Evolutionary conservation across 805 yeast genomes (phyloP), one percentile per base, ranked within the genome.

Genomic region (Pichia membranifaciens): DNA sequence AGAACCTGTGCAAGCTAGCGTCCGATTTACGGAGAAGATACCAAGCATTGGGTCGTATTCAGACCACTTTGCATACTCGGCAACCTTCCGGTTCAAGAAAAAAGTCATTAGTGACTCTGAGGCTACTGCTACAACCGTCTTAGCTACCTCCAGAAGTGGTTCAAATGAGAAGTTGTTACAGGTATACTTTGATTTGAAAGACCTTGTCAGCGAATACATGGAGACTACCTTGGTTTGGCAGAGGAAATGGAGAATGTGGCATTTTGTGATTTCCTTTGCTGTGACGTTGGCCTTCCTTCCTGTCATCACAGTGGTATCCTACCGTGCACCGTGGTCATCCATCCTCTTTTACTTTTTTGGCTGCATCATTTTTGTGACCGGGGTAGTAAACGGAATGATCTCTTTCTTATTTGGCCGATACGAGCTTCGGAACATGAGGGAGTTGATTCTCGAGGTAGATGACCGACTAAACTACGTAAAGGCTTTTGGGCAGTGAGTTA

Each of bases 31-130:
- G 1, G 96, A 87, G 40, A 58, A 62, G 20, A 67, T 87, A 8
- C 83, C 85, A 0, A 72, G 68, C 1, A 71, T 86, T 1, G 88
- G 95, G 23, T 84, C 95, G 4, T 82, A 77, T 52, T 87, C 96
- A 0, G 99, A 93, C 60, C 99, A 93, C 69, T 93, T 93, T 72
- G 99, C 91, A 0, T 86, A 84, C 57, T 57, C 73, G 1, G 73
- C 79, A 37, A 65, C 71, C 1, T 55, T 79, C 37, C 60, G 68
- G 41, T 39, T 33, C 20, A 40, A 21, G 5, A 23, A 29, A 15
- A 18, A 40, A n/a, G 20, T n/a, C 6, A 31, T 16, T 16, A 13
- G 16, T 31, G 17, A 16, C 12, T 29, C 23, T 1, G 42, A 40
- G 4, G 20, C 20, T 12, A 33, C 36, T 29, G 10, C 33, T 6